Percentiles rank a stretch among this genome's conserved stretches.
phyloP scores from a whole-genome alignment of 2,329 filamentous ascomycete species.

The Fragosphaeria purpurea region DNA sequence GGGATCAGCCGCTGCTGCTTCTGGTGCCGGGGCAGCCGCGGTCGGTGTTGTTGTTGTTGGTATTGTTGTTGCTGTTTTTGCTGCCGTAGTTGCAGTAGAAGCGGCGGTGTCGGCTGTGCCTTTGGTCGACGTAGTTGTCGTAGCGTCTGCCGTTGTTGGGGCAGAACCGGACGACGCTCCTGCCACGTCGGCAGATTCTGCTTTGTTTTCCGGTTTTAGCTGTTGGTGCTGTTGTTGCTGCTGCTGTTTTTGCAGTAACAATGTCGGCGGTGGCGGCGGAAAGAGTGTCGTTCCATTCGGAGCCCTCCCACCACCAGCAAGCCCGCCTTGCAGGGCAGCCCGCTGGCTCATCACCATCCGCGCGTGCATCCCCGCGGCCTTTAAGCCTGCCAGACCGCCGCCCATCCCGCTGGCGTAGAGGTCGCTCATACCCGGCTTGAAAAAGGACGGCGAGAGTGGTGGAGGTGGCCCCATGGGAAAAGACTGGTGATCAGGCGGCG shows the following conservation, averaged over 20 bases:
- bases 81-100: constrained; percentile 1
- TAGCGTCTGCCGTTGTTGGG: not conserved
- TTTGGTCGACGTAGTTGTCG: not conserved
- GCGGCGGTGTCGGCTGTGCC: not conserved
- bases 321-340: constrained; percentile 1
- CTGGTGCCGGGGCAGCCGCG: not conserved
- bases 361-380: constrained; percentile 5
- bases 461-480: constrained; percentile 16
- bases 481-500: constrained; percentile 27
- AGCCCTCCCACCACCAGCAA: not conserved
- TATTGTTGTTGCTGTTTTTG: not conserved
- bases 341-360: constrained; percentile 8
- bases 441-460: constrained; percentile 10
- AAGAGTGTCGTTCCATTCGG: not conserved
- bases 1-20: constrained; percentile 22
- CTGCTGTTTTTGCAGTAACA: constrained; percentile 2
- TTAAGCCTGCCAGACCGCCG: not conserved
- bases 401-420: constrained; percentile 9
- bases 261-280: not conserved
- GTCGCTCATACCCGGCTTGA: constrained; percentile 16
- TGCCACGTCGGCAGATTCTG: too few relatives aligned
- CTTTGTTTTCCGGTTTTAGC: not conserved
- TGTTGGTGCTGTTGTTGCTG: not conserved
- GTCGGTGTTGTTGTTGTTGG: not conserved
- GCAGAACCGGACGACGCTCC: too few relatives aligned